Base-by-base conservation (phyloP, 495 filamentous ascomycete genomes). In the Staphylotrichum longicolle region DNA sequence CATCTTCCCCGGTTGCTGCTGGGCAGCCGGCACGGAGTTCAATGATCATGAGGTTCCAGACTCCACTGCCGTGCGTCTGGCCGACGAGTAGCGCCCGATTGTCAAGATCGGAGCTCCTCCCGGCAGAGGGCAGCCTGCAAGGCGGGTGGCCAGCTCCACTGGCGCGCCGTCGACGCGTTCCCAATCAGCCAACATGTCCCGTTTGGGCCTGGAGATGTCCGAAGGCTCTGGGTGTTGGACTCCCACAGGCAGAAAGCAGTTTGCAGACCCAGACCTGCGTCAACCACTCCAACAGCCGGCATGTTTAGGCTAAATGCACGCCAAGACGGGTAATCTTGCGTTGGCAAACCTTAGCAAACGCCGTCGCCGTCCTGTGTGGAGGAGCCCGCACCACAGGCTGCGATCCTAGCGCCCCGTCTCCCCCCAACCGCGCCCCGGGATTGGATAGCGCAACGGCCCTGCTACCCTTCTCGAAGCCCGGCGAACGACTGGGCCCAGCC, bases 251-350 rank as follows among this genome's bases (percentile, higher is more conserved):
- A 52, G 44, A 55, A 44, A 44, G 49, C 7, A 44, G 27, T 42
- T 7, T 4, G 42, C 30, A 45, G 14, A 35, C 41, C 1, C 61
- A 59, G 30, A 12, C 40, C 41, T 12, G 27, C 40, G 20, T 35
- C 46, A 57, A 10, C 37, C 48, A 7, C 3, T 55, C 15, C 60
- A 63, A 58, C 39, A 56, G 52, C 46, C 40, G 54, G 35, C 10
- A 7, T 40, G 12, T 68, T 68, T 63, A 68, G 68, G 59, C 68
- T 68, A 65, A 68, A 62, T 51, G 27, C 7, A 27, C 10, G 68
- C 68, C 65, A 70, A 70, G 68, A 57, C 68, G 68, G 68, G 58
- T 68, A 63, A 68, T 58, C 10, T 32, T 49, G 14, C n/a, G 33
- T 41, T 54, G 48, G 42, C 51, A 58, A 53, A 42, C 57, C 30